Base-by-base conservation (phyloP, 176 grass and related monocot genomes). In the Eragrostis nindensis region DNA sequence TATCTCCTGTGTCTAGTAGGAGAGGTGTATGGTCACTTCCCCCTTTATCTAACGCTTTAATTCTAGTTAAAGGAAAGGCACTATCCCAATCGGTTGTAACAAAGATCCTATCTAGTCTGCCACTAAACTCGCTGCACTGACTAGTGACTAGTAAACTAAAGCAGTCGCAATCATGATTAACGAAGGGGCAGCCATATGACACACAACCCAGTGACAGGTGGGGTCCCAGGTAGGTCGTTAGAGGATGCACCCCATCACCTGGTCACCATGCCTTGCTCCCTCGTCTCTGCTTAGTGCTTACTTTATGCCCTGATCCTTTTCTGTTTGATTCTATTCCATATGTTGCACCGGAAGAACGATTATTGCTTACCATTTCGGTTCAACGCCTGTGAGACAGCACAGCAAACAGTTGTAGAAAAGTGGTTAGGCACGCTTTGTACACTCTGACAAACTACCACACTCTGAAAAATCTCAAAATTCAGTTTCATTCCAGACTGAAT, bases 141-240 rank as follows among this genome's bases (percentile, higher is more conserved):
- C 32, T n/a, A n/a, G n/a, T n/a, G n/a, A n/a, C n/a, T 36, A 36
- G 32, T 36, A 36, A 36, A 36, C 32, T 36, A 67, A 62, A 74
- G 3, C 12, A 5, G 19, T 66, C 57, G 41, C 5, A 0, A 54
- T 46, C 76, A 24, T 46, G 57, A 18, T 46, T 62, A 30, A 46
- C 7, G 42, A 29, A 61, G 5, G 30, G 22, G 36, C 36, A 14
- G n/a, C 49, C 16, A 11, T 1, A 40, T 6, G 18, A 38, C 14
- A 41, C 11, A 52, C 6, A 69, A 22, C 22, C 11, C n/a, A 40
- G 50, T 76, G 44, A 12, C 25, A 38, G 1, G 21, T 38, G 60
- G 83, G 69, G 15, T n/a, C 41, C 26, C 71, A 88, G 77, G 54
- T 83, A 62, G 19, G 65, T 74, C 15, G 73, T 36, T 36, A 36